Percentiles rank a stretch among this genome's conserved stretches.
These are phyloP conservation scores for Podochytrium sp. DNA, from an alignment of 192 early-diverging fungal species.

Conservation along the genomic window DNA sequence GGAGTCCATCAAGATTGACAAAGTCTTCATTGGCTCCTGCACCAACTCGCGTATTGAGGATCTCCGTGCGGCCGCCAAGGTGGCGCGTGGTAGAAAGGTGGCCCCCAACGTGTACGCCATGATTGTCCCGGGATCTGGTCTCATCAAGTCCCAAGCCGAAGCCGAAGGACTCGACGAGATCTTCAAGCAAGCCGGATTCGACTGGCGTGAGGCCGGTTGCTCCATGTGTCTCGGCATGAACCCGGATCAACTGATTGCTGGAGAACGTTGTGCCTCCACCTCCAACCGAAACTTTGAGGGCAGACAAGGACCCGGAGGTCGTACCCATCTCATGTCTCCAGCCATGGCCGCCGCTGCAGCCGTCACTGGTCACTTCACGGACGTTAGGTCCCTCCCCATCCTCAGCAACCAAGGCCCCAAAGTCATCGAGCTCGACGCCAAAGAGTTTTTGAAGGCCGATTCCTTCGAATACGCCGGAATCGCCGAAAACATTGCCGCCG, in stretches of 20 bases:
- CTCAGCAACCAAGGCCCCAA: constrained; percentile 17
- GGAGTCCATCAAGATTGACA: constrained; percentile 62
- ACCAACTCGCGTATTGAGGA: constrained; percentile 79
- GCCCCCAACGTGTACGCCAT: constrained; percentile 65
- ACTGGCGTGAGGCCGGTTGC: constrained; percentile 74
- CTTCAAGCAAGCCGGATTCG: constrained; percentile 72
- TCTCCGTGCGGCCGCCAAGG: constrained; percentile 62
- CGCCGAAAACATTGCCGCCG: constrained; percentile 21
- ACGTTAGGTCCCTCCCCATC: constrained; percentile 56
- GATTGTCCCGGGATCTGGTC: constrained; percentile 75
- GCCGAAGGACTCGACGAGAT: constrained; percentile 69
- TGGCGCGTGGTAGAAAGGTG: constrained; percentile 62
- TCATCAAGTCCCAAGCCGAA: constrained; percentile 73
- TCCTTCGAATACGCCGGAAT: constrained; percentile 36
- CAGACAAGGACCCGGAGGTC: constrained; percentile 66
- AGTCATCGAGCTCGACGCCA: constrained; percentile 41
- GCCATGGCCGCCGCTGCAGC: constrained; percentile 77
- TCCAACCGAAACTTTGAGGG: constrained; percentile 80
- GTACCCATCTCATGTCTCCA: constrained; percentile 68
- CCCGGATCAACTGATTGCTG: constrained; percentile 69
- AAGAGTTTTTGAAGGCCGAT: constrained; percentile 45
- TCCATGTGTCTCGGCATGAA: constrained; percentile 80
- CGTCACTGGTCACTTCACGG: constrained; percentile 61
- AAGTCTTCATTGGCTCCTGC: constrained; percentile 77
- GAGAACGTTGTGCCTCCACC: constrained; percentile 72